These are phyloP conservation scores for Curvularia sp. DNA, from an alignment of 2,329 filamentous ascomycete species.

Conservation along the genomic window DNA sequence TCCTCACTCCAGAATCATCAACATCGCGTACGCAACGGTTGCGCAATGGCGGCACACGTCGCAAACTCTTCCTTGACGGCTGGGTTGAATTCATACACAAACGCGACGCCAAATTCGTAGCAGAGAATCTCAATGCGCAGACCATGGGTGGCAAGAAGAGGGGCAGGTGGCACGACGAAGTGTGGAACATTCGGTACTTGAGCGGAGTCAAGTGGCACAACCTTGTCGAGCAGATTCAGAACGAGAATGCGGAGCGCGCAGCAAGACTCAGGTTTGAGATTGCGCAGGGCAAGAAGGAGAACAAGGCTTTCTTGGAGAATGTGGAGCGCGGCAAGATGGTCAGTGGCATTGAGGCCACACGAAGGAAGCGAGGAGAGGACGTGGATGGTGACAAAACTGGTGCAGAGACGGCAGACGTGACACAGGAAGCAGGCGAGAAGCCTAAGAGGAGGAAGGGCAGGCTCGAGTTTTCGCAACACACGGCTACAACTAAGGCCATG, in stretches of 20 bases:
- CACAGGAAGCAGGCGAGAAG: conserved; percentile 45
- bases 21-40: conserved; percentile 71
- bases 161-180: conserved; percentile 81
- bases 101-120: conserved; percentile 76
- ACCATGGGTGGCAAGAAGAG: conserved; percentile 86
- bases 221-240: conserved; percentile 76
- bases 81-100: conserved; percentile 86
- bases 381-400: conserved; percentile 34
- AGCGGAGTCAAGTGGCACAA: conserved; percentile 82
- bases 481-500: conserved; percentile 54
- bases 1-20: conserved; percentile 78
- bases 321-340: conserved; percentile 82
- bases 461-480: conserved; percentile 72
- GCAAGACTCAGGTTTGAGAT: conserved; percentile 81
- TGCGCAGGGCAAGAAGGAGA: conserved; percentile 76
- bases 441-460: conserved; percentile 37
- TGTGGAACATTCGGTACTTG: conserved; percentile 85
- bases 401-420: conserved; percentile 22
- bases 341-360: conserved; percentile 63
- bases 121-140: conserved; percentile 76
- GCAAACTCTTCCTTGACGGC: conserved; percentile 80
- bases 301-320: conserved; percentile 80
- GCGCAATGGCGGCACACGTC: conserved; percentile 80
- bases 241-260: conserved; percentile 80
- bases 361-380: conserved; percentile 60